Evolutionary conservation across 805 yeast genomes (phyloP).

Genomic region (Ogataea methylovora): DNA sequence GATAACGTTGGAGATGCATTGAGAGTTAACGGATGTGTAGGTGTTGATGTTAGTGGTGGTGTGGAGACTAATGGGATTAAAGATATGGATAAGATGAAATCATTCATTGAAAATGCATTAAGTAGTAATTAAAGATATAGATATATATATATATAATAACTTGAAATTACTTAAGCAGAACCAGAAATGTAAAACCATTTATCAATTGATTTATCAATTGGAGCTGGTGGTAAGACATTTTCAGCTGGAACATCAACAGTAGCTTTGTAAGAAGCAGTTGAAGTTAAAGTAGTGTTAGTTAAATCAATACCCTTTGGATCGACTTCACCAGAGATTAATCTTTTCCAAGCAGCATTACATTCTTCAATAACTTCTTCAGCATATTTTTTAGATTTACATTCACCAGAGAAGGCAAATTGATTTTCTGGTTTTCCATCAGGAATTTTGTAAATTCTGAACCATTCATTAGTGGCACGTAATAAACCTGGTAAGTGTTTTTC

Average conservation of each 20-base stretch:
- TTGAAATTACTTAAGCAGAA: conserved; percentile 30
- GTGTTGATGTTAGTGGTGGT: conserved; percentile 94
- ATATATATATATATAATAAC: not conserved
- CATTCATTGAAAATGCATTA: conserved; percentile 48
- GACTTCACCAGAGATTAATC: conserved; percentile 57
- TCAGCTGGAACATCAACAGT: conserved; percentile 60
- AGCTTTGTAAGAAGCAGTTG: conserved; percentile 43
- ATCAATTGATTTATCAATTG: conserved; percentile 93
- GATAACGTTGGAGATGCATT: conserved; percentile 58
- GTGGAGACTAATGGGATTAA: conserved; percentile 77
- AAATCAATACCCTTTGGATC: conserved; percentile 64
- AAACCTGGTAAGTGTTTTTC: conserved; percentile 86
- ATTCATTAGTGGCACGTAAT: conserved; percentile 87
- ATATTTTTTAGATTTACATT: conserved; percentile 78
- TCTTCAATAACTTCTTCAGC: conserved; percentile 80
- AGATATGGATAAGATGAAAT: conserved; percentile 53
- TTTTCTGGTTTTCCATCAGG: conserved; percentile 98
- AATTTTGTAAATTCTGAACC: conserved; percentile 97
- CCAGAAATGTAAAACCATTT: conserved; percentile 98
- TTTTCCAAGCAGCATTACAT: conserved; percentile 80
- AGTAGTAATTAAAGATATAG: not conserved
- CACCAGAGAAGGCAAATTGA: conserved; percentile 94
- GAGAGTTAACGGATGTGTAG: conserved; percentile 52
- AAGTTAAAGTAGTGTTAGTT: conserved; percentile 64
- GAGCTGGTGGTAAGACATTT: conserved; percentile 71